Evolutionary conservation across 805 yeast species (phyloP), one percentile per base, ranked within the genome.

Genomic region (Wickerhamomyces xylosicus): DNA sequence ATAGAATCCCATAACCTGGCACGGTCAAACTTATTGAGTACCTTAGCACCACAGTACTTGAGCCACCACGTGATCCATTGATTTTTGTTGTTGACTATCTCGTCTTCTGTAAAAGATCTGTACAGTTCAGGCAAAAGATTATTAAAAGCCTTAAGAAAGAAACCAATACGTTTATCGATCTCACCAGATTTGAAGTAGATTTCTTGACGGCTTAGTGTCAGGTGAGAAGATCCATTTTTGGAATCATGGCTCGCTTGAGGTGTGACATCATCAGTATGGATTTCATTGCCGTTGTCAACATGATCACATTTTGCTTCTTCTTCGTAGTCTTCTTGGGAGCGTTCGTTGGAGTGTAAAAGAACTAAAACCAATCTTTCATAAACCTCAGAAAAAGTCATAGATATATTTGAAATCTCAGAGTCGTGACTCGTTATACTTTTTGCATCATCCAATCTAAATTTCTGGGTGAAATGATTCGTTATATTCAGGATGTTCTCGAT

Each of bases 21-120:
- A 38, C 96, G 62, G 58, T 86, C 95, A 42, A 68, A 69, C 44
- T 82, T 71, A 34, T 87, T 79, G 73, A 94, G 77, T 6, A 81
- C 86, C 58, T 84, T 84, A 13, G 92, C 74, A 17, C 96, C 96
- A 53, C 85, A 74, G 70, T 84, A 89, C 54, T 86, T 85, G 46
- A 89, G 66, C 97, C 97, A 89, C 95, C 95, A 89, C 31, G 85
- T 70, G 19, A 87, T 65, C 97, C 97, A 89, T 53, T 80, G 87
- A 48, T 85, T 92, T 45, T 82, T 86, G 33, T 70, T 66, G 47
- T 76, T 76, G 35, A 83, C 59, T 19, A 83, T 71, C 42, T 82
- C 87, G 49, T 89, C 97, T 51, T 85, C 95, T 31, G 77, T 77
- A 45, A 89, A 74, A 44, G 76, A 84, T 43, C 71, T 73, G 37